These are phyloP conservation scores for Cytospora chrysosperma DNA, from an alignment of 2,329 filamentous ascomycete genomes.

Conservation along the genomic window DNA sequence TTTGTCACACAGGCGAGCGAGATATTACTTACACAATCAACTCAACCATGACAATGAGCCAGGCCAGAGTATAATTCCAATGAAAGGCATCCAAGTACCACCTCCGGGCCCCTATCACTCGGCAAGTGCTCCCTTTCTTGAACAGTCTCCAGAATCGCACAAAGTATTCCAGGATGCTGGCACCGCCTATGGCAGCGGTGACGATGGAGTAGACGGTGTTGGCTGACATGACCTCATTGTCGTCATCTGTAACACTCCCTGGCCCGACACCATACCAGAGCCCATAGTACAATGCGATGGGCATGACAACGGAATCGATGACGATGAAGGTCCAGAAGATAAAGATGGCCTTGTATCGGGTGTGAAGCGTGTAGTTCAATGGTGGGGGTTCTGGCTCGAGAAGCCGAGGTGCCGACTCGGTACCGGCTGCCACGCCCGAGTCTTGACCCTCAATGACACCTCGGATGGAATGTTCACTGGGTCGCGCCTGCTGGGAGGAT, in stretches of 20 bases:
- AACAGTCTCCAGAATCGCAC: slow-evolving; percentile 52
- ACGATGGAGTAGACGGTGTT: slow-evolving; percentile 50
- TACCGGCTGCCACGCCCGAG: background rate
- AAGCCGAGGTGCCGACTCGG: slow-evolving; percentile 13
- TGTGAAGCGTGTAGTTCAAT: slow-evolving; percentile 38
- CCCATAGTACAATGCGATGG: slow-evolving; percentile 53
- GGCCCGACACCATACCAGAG: slow-evolving; percentile 42
- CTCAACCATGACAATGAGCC: slow-evolving; percentile 57
- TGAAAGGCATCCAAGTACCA: slow-evolving; percentile 55
- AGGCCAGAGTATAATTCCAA: slow-evolving; percentile 54
- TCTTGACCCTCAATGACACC: background rate
- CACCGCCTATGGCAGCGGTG: slow-evolving; percentile 50
- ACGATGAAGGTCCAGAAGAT: slow-evolving; percentile 47
- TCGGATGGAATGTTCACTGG: background rate
- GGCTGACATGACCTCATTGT: slow-evolving; percentile 31
- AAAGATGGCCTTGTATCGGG: slow-evolving; percentile 44
- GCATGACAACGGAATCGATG: slow-evolving; percentile 48
- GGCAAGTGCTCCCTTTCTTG: slow-evolving; percentile 51
- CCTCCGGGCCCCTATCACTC: slow-evolving; percentile 38
- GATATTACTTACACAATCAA: slow-evolving; percentile 43
- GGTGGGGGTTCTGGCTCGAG: slow-evolving; percentile 24
- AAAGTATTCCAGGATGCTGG: slow-evolving; percentile 54
- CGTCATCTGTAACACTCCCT: slow-evolving; percentile 35
- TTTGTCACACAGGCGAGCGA: too few species aligned
- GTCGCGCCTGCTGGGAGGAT: slow-evolving; percentile 16